Evolutionary conservation across 331 rosid species (phyloP).

Genomic region (Quercus lobata): DNA sequence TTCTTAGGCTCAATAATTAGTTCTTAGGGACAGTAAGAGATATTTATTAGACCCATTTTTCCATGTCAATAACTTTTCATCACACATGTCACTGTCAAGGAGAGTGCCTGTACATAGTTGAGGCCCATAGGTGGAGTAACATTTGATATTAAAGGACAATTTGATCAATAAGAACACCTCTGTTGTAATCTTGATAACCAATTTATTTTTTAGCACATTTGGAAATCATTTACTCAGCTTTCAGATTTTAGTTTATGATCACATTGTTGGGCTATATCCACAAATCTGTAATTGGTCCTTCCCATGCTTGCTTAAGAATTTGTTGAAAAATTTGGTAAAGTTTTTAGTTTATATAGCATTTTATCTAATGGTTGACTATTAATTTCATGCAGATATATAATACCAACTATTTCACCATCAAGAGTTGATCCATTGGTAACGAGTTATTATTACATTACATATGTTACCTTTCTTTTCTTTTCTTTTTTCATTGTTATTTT

Average conservation of each 20-base stretch:
- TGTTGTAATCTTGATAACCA: not conserved
- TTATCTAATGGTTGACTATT: conserved; percentile 11
- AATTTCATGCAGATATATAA: conserved; percentile 50
- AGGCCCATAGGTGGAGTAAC: not conserved
- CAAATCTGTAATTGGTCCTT: not conserved
- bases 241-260: conserved; percentile 3
- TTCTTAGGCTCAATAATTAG: not conserved
- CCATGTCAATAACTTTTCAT: not conserved
- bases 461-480: not conserved
- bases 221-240: not conserved
- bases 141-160: not conserved
- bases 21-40: not conserved
- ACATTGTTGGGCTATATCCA: not conserved
- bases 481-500: not conserved
- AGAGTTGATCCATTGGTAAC: conserved; percentile 59
- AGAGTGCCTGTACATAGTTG: not conserved
- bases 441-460: not conserved
- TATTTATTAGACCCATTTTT: not conserved
- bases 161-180: not conserved
- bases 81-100: not conserved
- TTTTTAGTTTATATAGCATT: not conserved
- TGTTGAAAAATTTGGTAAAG: not conserved
- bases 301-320: not conserved
- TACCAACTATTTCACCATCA: conserved; percentile 77
- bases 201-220: conserved; percentile 1